Base-by-base conservation (phyloP, 108 stramenopile genomes). In the Pseudonitzschia multiseries region DNA sequence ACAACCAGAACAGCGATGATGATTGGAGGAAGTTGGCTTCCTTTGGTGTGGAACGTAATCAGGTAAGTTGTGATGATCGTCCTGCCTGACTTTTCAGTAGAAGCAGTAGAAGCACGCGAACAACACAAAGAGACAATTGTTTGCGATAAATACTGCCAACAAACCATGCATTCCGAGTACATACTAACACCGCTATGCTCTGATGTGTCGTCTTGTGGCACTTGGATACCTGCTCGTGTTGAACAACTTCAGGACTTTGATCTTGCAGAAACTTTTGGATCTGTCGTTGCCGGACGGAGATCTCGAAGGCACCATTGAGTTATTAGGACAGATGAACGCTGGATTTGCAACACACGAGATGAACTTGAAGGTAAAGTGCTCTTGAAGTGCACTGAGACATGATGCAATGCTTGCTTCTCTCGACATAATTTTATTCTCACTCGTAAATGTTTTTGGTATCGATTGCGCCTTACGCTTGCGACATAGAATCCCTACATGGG, bases 401-500 rank as follows among this genome's bases (percentile, higher is more conserved):
- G 17, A 32, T 4, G 20, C 6, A 28, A 27, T 76, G 17, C 22
- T 29, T 40, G n/a, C 57, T 41, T 33, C 17, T 41, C 8, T 2
- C 2, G 20, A 36, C 9, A 36, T 18, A 44, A 18, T 6, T 17
- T n/a, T n/a, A 51, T 51, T n/a, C 50, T 51, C 17, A 51, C 50
- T 1, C 50, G 2, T 51, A 3, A 3, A n/a, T 51, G 3, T 51
- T 51, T 1, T 51, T 51, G 3, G 36, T 36, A 36, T 36, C 36
- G 36, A 36, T 36, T 63, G 62, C 10, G 62, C 10, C n/a, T n/a
- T n/a, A n/a, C n/a, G n/a, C n/a, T n/a, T n/a, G n/a, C 24, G 22
- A 28, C 31, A 60, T 74, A 82, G 73, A 93, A 93, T 74, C 79
- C 77, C 20, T 94, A 82, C 89, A 94, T 94, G 93, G 93, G 93